Percentiles rank a stretch among this genome's conserved stretches.
Conservation (phyloP, 805 yeast genomes). For the Saccharomycopsis sp. region DNA sequence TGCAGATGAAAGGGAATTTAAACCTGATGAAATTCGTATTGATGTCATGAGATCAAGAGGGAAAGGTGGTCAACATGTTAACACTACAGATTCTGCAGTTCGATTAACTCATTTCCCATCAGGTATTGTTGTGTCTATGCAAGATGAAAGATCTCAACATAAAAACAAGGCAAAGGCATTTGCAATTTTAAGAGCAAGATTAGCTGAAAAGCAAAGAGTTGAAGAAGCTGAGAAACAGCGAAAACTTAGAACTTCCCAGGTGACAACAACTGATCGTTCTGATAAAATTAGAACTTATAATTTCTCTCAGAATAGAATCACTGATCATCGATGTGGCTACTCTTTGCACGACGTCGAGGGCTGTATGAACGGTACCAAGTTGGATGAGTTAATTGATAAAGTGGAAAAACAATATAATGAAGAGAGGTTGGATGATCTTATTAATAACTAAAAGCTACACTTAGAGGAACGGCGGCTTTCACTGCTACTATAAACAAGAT, state of each 20-base stretch:
- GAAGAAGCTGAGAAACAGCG: slow-evolving; percentile 61
- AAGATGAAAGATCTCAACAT: slow-evolving; percentile 94
- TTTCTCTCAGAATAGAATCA: slow-evolving; percentile 84
- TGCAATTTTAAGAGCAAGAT: slow-evolving; percentile 67
- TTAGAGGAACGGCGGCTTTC: too few species aligned
- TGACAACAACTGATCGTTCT: slow-evolving; percentile 79
- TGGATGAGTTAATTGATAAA: slow-evolving; percentile 50
- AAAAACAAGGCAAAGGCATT: slow-evolving; percentile 90
- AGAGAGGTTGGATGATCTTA: slow-evolving; percentile 33
- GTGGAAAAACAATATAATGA: slow-evolving; percentile 42
- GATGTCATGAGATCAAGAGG: slow-evolving; percentile 98
- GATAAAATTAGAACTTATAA: slow-evolving; percentile 94
- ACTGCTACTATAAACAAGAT: not conserved
- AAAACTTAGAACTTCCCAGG: slow-evolving; percentile 70
- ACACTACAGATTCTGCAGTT: slow-evolving; percentile 95
- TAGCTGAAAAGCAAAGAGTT: slow-evolving; percentile 73
- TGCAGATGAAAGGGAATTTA: slow-evolving; percentile 61
- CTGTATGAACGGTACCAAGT: slow-evolving; percentile 50
- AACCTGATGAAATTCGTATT: slow-evolving; percentile 80
- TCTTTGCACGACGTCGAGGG: slow-evolving; percentile 71
- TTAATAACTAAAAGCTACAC: not conserved
- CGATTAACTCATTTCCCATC: slow-evolving; percentile 88
- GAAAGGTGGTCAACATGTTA: slow-evolving; percentile 97
- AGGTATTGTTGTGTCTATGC: slow-evolving; percentile 83
- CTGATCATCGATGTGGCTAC: slow-evolving; percentile 87